A percentile compares a stretch with the other conserved stretches of the same genome.
Evolutionary conservation across 1,139 yeast species (phyloP).

Genomic region (Pichia sorboxylosa): DNA sequence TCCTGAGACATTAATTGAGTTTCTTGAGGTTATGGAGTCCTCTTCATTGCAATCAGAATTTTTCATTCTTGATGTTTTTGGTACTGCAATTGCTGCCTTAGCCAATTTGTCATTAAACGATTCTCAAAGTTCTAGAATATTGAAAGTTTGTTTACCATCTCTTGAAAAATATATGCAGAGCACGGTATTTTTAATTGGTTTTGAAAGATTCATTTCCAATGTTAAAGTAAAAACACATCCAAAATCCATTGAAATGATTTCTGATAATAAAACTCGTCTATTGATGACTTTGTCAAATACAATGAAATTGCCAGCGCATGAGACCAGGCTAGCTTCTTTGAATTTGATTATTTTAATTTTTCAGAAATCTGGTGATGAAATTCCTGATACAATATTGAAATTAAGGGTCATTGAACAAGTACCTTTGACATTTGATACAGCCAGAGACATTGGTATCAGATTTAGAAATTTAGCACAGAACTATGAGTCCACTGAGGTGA

Average conservation of each 20-base stretch:
- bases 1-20: constrained; percentile 10
- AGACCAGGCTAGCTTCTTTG: constrained; percentile 17
- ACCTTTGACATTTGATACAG: constrained; percentile 57
- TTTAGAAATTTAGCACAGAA: constrained; percentile 48
- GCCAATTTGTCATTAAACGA: constrained; percentile 15
- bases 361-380: constrained; percentile 11
- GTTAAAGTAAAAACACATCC: background rate
- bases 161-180: constrained; percentile 12
- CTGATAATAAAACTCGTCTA: constrained; percentile 5
- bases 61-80: constrained; percentile 20
- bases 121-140: constrained; percentile 8
- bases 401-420: constrained; percentile 55
- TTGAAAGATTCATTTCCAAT: constrained; percentile 10
- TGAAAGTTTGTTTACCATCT: constrained; percentile 7
- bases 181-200: constrained; percentile 13
- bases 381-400: constrained; percentile 24
- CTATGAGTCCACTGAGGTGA: constrained; percentile 30
- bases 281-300: constrained; percentile 13
- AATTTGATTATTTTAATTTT: constrained; percentile 16
- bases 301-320: constrained; percentile 17
- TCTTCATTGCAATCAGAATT: constrained; percentile 6
- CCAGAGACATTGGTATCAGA: constrained; percentile 66
- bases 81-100: constrained; percentile 18
- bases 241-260: constrained; percentile 8
- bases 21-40: constrained; percentile 8